Percentiles rank a stretch among this genome's conserved stretches.
Conservation (phyloP, 2,329 filamentous ascomycete genomes). For the Aspergillus sclerotialis region DNA sequence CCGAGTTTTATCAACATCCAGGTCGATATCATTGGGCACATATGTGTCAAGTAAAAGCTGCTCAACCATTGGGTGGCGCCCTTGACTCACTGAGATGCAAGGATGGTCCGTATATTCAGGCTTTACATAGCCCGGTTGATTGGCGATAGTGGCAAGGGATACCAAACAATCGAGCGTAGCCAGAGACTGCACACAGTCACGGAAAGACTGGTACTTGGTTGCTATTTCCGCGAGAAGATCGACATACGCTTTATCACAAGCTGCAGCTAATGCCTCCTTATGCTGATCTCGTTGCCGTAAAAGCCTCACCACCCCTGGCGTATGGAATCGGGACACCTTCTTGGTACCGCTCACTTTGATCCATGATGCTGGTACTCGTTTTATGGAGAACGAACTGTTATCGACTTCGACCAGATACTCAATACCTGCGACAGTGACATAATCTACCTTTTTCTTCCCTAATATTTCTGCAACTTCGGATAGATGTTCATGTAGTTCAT, state of each 20-base stretch:
- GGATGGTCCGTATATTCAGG: conserved; percentile 62
- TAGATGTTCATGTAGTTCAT: conserved; percentile 75
- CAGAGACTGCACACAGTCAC: conserved; percentile 79
- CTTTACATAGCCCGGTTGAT: conserved; percentile 79
- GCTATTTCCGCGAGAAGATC: conserved; percentile 67
- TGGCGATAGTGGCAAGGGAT: conserved; percentile 75
- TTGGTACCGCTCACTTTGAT: conserved; percentile 92
- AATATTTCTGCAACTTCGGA: conserved; percentile 64
- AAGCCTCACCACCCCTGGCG: conserved; percentile 77
- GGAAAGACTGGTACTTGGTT: conserved; percentile 78
- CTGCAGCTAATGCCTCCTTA: conserved; percentile 84
- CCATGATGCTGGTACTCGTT: conserved; percentile 89
- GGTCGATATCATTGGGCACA: conserved; percentile 78
- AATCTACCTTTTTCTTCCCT: conserved; percentile 65
- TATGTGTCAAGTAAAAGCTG: conserved; percentile 78
- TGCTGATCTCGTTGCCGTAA: conserved; percentile 87
- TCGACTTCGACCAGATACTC: conserved; percentile 92
- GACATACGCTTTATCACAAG: conserved; percentile 77
- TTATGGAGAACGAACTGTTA: conserved; percentile 63
- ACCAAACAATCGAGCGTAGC: conserved; percentile 84
- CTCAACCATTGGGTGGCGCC: conserved; percentile 93
- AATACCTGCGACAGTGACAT: conserved; percentile 79
- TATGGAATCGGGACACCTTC: conserved; percentile 85
- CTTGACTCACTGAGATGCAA: conserved; percentile 63
- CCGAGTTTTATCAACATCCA: conserved; percentile 59